Evolutionary conservation across 208 protist species (phyloP).

Genomic region (Polymyxa betae): DNA sequence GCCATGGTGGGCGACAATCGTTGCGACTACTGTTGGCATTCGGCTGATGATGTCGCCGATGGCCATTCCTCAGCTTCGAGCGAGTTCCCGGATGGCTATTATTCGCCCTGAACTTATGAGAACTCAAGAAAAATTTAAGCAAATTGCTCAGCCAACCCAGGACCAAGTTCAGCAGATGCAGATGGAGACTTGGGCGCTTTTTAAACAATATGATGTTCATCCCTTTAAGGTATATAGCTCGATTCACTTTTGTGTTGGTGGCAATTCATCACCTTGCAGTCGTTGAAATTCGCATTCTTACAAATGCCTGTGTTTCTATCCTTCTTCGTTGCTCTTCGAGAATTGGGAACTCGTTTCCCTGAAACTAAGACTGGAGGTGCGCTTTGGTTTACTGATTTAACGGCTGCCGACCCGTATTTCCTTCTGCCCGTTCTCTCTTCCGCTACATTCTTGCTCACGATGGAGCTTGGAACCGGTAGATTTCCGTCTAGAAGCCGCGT

Average conservation of each 20-base stretch:
- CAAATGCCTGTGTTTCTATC: constrained; percentile 47
- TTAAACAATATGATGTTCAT: constrained; percentile 36
- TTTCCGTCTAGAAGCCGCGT: neutral
- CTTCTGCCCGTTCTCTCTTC: neutral
- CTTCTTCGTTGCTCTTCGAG: constrained; percentile 19
- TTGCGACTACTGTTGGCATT: constrained; percentile 2
- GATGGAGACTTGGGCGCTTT: neutral
- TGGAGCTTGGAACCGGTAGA: constrained; percentile 31
- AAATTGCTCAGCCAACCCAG: neutral
- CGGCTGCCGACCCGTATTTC: neutral
- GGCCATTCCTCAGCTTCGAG: constrained; percentile 29
- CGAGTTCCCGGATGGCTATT: neutral
- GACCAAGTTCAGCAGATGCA: neutral
- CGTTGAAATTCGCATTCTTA: constrained; percentile 19
- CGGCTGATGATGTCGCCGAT: neutral
- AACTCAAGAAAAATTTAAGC: neutral
- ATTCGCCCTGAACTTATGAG: neutral
- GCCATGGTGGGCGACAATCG: constrained; percentile 33
- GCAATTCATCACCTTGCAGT: neutral
- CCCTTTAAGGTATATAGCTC: neutral
- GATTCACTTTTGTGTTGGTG: neutral
- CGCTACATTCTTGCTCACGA: neutral
- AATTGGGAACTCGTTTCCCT: constrained; percentile 15
- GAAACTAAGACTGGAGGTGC: neutral
- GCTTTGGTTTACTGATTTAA: constrained; percentile 26